A percentile compares a stretch with the other conserved stretches of the same genome.
Evolutionary conservation across 2,329 filamentous ascomycete genomes (phyloP).

Genomic region (Phyllosticta citrichinensis): DNA sequence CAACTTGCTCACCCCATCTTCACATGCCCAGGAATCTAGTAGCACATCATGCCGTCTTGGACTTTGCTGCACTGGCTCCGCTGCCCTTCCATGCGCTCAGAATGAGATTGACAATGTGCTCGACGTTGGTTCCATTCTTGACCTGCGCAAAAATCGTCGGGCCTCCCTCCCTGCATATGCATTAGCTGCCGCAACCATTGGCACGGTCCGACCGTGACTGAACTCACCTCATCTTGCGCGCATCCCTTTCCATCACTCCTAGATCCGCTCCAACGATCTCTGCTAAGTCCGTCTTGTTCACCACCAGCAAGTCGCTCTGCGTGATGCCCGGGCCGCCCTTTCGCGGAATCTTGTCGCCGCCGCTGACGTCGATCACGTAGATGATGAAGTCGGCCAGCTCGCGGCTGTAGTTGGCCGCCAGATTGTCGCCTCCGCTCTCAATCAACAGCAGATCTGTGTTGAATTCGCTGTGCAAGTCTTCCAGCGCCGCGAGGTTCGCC

Average conservation of each 20-base stretch:
- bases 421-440: constrained; percentile 90
- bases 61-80: constrained; percentile 48
- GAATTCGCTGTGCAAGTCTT: constrained; percentile 76
- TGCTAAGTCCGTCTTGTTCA: constrained; percentile 96
- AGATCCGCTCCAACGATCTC: constrained; percentile 85
- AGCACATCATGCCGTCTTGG: background rate
- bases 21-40: background rate
- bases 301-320: constrained; percentile 82
- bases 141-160: constrained; percentile 95
- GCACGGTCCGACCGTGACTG: background rate
- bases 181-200: background rate
- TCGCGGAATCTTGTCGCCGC: constrained; percentile 90
- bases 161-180: constrained; percentile 60
- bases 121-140: constrained; percentile 79
- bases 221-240: constrained; percentile 62
- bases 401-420: constrained; percentile 91
- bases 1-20: background rate
- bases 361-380: constrained; percentile 95
- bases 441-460: constrained; percentile 78
- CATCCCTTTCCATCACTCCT: constrained; percentile 87
- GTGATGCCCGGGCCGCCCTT: constrained; percentile 97
- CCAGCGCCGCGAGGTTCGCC: constrained; percentile 83
- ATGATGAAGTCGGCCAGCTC: constrained; percentile 97
- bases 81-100: constrained; percentile 87
- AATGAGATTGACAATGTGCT: constrained; percentile 81